Percentiles rank a stretch among this genome's conserved stretches.
Conservation (phyloP, 2,329 filamentous ascomycete species). For the Trichoderma gracile region DNA sequence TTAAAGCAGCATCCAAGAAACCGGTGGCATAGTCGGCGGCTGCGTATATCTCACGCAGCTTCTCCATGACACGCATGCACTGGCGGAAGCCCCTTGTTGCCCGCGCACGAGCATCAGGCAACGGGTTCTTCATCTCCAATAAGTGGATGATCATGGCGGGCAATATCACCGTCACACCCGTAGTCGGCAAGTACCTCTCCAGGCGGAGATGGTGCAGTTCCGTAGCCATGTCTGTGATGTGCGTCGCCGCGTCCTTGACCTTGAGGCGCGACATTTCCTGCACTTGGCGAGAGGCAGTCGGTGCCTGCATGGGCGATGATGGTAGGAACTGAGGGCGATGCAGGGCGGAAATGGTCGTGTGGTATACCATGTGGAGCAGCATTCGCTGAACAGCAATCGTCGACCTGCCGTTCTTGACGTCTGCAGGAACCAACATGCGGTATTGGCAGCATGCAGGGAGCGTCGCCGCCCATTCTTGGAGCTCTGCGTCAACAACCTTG, state of each 20-base stretch:
- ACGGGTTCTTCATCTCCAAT: slow-evolving; percentile 84
- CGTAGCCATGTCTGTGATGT: slow-evolving; percentile 82
- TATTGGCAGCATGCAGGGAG: slow-evolving; percentile 74
- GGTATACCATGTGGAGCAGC: slow-evolving; percentile 91
- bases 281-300: slow-evolving; percentile 62
- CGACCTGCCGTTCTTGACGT: slow-evolving; percentile 60
- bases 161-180: slow-evolving; percentile 85
- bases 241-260: slow-evolving; percentile 78
- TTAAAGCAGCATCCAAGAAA: slow-evolving; percentile 88
- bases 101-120: slow-evolving; percentile 67
- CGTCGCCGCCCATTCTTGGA: slow-evolving; percentile 73
- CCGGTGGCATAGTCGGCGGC: slow-evolving; percentile 95
- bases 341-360: slow-evolving; percentile 85
- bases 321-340: slow-evolving; percentile 90
- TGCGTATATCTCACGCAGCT: slow-evolving; percentile 83
- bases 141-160: slow-evolving; percentile 94
- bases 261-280: slow-evolving; percentile 81
- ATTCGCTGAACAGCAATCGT: slow-evolving; percentile 71
- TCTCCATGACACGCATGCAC: slow-evolving; percentile 90
- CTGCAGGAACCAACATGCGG: slow-evolving; percentile 53
- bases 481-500: slow-evolving; percentile 73
- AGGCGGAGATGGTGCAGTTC: slow-evolving; percentile 72
- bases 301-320: slow-evolving; percentile 58
- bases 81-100: slow-evolving; percentile 82
- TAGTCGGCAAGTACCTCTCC: slow-evolving; percentile 80